Conservation (phyloP, 192 early-diverging fungal genomes). For the Radiomyces spectabilis region DNA sequence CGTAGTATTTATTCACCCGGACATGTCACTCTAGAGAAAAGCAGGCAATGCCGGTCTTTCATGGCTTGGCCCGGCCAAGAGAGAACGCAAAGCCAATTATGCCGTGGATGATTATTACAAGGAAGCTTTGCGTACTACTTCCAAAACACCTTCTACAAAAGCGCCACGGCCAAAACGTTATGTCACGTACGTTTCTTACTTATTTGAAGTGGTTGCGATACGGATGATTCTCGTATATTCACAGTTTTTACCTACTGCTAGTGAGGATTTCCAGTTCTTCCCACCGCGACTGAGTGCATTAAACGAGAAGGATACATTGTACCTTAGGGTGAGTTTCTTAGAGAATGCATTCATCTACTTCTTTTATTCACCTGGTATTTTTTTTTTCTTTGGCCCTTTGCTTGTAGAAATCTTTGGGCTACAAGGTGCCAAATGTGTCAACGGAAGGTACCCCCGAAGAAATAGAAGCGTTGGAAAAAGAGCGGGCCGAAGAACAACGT, state of each 20-base stretch:
- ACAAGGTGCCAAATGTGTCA: conserved; percentile 49
- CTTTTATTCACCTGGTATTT: no score
- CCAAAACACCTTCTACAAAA: conserved; percentile 46
- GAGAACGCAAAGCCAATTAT: conserved; percentile 90
- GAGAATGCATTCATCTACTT: not conserved
- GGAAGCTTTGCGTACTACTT: conserved; percentile 65
- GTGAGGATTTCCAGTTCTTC: conserved; percentile 91
- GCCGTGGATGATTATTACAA: conserved; percentile 89
- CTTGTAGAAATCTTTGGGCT: conserved; percentile 54
- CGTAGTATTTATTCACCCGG: no score
- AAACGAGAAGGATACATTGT: conserved; percentile 74
- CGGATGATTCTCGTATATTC: not conserved
- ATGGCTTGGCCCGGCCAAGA: conserved; percentile 94
- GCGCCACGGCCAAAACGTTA: conserved; percentile 62
- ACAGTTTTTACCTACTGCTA: conserved; percentile 17
- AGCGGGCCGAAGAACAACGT: conserved; percentile 68
- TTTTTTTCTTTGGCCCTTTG: no score
- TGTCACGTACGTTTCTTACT: conserved; percentile 31
- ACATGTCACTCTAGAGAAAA: conserved; percentile 37
- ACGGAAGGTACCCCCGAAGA: conserved; percentile 14
- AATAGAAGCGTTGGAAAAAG: conserved; percentile 41
- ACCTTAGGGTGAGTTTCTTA: conserved; percentile 39
- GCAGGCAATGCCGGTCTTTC: conserved; percentile 46
- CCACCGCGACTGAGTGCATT: conserved; percentile 69
- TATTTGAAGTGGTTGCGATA: not conserved